Evolutionary conservation across 441 rosid genomes (phyloP).

Genomic region (Croton setiger): DNA sequence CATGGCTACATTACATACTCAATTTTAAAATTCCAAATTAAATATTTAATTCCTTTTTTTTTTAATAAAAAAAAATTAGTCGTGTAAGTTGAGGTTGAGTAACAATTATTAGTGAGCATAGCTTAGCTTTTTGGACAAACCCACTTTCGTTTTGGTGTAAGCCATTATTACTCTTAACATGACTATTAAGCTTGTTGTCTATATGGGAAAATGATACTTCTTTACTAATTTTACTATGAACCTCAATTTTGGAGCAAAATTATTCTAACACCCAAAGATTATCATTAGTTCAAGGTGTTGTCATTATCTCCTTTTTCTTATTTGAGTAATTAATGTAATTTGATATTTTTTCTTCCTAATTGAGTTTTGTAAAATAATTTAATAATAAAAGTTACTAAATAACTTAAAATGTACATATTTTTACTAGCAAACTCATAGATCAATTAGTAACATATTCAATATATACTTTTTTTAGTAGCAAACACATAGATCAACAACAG

Average conservation of each 20-base stretch:
- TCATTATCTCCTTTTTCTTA: background rate
- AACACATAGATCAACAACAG: no score
- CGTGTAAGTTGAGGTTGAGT: background rate
- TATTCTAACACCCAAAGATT: background rate
- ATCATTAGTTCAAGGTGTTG: background rate
- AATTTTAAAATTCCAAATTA: background rate
- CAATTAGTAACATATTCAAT: no score
- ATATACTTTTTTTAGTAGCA: no score
- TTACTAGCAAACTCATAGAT: no score
- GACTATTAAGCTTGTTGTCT: conserved; percentile 8
- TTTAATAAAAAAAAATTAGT: background rate
- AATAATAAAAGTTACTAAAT: no score
- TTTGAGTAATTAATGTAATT: background rate
- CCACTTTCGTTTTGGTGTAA: conserved; percentile 14
- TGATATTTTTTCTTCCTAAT: background rate
- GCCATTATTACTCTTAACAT: conserved; percentile 5
- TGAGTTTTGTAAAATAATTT: background rate
- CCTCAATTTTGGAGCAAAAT: background rate
- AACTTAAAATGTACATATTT: no score
- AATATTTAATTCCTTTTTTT: background rate
- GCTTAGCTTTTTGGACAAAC: background rate
- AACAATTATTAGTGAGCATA: conserved; percentile 1
- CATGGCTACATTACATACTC: background rate
- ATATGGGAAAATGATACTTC: conserved; percentile 5
- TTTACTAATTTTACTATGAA: background rate